Evolutionary conservation across 2,329 filamentous ascomycete genomes (phyloP), one percentile per base, ranked within the genome.

Genomic region (Colletotrichum endophyticum): DNA sequence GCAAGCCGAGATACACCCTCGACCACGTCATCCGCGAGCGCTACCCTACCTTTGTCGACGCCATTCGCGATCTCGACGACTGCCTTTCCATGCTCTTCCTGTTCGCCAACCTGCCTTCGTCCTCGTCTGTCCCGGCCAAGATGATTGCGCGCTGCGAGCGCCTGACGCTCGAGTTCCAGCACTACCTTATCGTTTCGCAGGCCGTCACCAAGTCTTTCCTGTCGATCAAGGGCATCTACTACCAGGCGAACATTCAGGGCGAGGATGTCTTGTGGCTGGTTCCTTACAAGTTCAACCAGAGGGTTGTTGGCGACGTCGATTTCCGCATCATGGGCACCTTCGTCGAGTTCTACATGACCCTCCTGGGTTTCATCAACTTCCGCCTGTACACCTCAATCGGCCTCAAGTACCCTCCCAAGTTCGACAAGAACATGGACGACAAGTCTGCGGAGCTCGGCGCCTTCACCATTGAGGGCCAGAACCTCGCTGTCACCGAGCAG

Each of bases 291-390:
- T 99, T 99, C 87, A 98, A 99, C 83, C 97, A 99, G 89, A 91
- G 95, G 80, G 94, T 98, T 16, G 95, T 97, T 56, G 95, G 94
- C 74, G 97, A 99, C 85, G 94, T 99, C 79, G 97, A 99, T 85
- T 99, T 98, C 88, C 91, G 97, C 82, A 99, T 99, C 86, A 99
- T 99, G 97, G 96, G 95, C 76, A 99, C 97, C 6, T 99, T 99
- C 83, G 93, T 99, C 79, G 96, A 99, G 85, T 99, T 99, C 85
- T 99, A 99, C 89, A 98, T 98, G 82, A 99, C 96, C 6, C 90
- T 99, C 16, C 89, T 99, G 25, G 95, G 96, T 77, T 99, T 99
- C 82, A 93, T 99, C 86, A 98, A 99, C 89, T 99, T 96, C 89
- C 91, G 95, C 79, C 90, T 99, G 63, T 99, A 98, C 88, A 98